Evolutionary conservation across 345 rosid species (phyloP), one percentile per base, ranked within the genome.

Genomic region (Citrus trifoliata): DNA sequence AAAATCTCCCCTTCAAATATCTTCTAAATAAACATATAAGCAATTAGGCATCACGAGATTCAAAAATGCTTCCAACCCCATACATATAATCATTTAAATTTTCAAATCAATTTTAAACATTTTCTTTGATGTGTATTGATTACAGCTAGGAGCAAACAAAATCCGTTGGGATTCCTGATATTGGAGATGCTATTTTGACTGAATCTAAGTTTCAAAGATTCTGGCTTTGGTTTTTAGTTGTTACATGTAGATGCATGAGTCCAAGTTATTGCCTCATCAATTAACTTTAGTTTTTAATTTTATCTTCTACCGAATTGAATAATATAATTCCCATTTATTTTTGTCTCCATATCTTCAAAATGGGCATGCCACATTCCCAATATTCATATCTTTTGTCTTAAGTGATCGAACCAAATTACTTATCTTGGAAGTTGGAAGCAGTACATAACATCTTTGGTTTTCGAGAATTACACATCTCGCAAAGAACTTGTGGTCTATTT

Each of bases 131-230:
- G 35, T 37, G 30, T 28, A 27, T 25, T 10, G 65, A 61, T 24
- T 61, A 27, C 74, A 77, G 67, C 42, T 27, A 13, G 38, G 28
- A 53, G 18, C 63, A 70, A 70, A 61, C 75, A 78, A 78, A 48
- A 70, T 16, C 56, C 56, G 1, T 16, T 2, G 56, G 56, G 56
- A 51, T 18, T 18, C 58, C 21, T 53, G 19, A 53, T 18, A 18
- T 53, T 18, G 21, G 6, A 53, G 7, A 32, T 18, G 71, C 59
- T 14, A 42, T 48, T 24, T 67, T 77, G 66, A 67, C 38, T 76
- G 73, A 56, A 16, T 18, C 13, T 18, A n/a, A 16, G 56, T 25
- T 56, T 68, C 59, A 70, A 56, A 66, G 21, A 28, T 28, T 62
- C 66, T 27, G 37, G 35, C 35, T 6, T 28, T 28, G 22, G 35